Base-by-base conservation (phyloP, 371 early-diverging fungal species). In the Rhizopus stolonifer region DNA sequence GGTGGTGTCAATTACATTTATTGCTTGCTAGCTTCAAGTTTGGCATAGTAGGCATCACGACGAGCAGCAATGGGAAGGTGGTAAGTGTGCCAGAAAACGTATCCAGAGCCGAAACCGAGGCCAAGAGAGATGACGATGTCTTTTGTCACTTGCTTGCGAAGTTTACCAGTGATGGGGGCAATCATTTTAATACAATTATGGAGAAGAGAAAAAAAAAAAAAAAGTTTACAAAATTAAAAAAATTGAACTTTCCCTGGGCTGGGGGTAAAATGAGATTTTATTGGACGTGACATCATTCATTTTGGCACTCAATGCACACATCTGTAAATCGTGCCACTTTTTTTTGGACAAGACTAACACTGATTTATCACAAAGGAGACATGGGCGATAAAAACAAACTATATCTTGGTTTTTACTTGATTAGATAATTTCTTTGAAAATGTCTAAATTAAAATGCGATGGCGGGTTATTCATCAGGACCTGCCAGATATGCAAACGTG, bases 151-250 rank as follows among this genome's bases (percentile, higher is more conserved):
- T 50, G 55, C 57, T 65, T 74, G 50, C 72, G 70, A 61, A 72
- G 67, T 61, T 67, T 78, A 60, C 81, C 81, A 56, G 75, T 56
- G 56, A 80, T 79, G 58, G 79, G 79, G 58, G 72, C 69, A 60
- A 80, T 74, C 72, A 72, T 72, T 46, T 42, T 64, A 39, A 48
- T 54, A 33, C 42, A 44, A 25, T 49, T 44, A 46, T 36, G 43
- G 38, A 49, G 24, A 38, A 46, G 23, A 39, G 45, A 43, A 33
- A 23, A 36, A 49, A 44, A 50, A 56, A 26, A 17, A 31, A 49
- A 49, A n/a, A 49, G 15, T 21, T n/a, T n/a, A n/a, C n/a, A 17
- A 15, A 9, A 6, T 7, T 13, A 19, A 31, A 38, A 49, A 49
- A 38, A 49, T 23, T 14, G 23, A 29, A 32, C 5, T 14, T 21